phyloP scores from a whole-genome alignment of 495 filamentous ascomycete genomes.

The Cladorrhinum samala region DNA sequence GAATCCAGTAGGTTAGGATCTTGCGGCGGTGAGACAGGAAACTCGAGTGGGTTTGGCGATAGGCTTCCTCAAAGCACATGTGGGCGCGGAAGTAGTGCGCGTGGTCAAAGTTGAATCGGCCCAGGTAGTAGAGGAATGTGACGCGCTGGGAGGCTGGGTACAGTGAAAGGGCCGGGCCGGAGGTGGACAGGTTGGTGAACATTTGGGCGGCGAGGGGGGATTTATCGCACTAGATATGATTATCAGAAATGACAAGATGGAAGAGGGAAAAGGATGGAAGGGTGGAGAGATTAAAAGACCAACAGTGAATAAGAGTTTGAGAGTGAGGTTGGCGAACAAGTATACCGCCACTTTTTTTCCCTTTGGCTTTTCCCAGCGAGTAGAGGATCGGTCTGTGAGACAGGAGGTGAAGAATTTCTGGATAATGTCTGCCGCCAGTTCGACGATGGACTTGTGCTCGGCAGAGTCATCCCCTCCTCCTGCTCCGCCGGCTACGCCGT shows the following conservation, averaged over 20 bases:
- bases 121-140: conserved; percentile 91
- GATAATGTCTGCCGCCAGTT: conserved; percentile 77
- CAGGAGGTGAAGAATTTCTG: conserved; percentile 88
- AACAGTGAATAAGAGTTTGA: conserved; percentile 84
- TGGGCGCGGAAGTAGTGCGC: conserved; percentile 72
- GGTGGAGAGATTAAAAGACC: conserved; percentile 1
- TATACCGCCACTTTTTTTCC: conserved; percentile 87
- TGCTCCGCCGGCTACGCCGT: conserved; percentile 38
- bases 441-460: conserved; percentile 69
- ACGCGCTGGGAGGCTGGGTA: conserved; percentile 87
- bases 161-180: conserved; percentile 66
- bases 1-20: conserved; percentile 80
- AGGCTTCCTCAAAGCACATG: conserved; percentile 68
- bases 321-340: conserved; percentile 79
- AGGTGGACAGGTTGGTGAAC: conserved; percentile 79
- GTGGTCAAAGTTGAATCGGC: conserved; percentile 78
- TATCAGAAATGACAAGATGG: not conserved
- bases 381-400: conserved; percentile 70
- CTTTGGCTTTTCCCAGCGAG: conserved; percentile 54
- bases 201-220: conserved; percentile 70
- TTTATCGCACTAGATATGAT: conserved; percentile 47
- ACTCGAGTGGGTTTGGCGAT: conserved; percentile 63
- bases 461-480: conserved; percentile 27
- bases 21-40: conserved; percentile 66
- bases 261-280: no score